Conservation (phyloP, 441 rosid species). For the Cnidoscolus chayamansa region DNA sequence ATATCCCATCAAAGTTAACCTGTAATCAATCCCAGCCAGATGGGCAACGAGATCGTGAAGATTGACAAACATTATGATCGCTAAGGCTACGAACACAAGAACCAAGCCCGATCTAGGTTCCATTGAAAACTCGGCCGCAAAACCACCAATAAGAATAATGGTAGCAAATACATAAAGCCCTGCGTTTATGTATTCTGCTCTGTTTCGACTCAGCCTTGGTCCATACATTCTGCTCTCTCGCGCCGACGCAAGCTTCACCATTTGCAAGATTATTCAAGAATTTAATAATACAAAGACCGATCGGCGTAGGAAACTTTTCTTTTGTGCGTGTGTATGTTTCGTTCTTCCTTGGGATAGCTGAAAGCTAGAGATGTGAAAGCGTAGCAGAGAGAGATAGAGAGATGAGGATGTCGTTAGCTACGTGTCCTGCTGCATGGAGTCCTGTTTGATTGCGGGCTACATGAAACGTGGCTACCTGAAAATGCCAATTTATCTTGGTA, state of each 20-base stretch:
- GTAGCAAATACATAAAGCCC: slow-evolving; percentile 66
- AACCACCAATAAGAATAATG: slow-evolving; percentile 51
- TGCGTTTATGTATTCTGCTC: slow-evolving; percentile 70
- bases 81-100: slow-evolving; percentile 55
- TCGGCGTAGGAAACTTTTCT: background rate
- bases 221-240: slow-evolving; percentile 71
- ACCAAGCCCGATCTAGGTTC: slow-evolving; percentile 69
- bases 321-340: background rate
- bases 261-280: slow-evolving; percentile 3
- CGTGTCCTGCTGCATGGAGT: slow-evolving; percentile 68
- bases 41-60: slow-evolving; percentile 76
- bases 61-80: slow-evolving; percentile 46
- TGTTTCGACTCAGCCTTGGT: slow-evolving; percentile 42
- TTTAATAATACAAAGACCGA: background rate
- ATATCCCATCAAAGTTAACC: slow-evolving; percentile 45
- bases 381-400: background rate
- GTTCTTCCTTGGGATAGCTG: background rate
- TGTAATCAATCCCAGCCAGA: slow-evolving; percentile 63
- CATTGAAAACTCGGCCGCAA: slow-evolving; percentile 52
- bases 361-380: background rate
- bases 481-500: no score
- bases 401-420: slow-evolving; percentile 4
- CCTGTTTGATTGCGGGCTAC: background rate
- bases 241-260: slow-evolving; percentile 88
- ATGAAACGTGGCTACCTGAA: slow-evolving; percentile 20